Evolutionary conservation across 2,329 filamentous ascomycete species (phyloP), one percentile per base, ranked within the genome.

Genomic region (Epichloe bromicola): DNA sequence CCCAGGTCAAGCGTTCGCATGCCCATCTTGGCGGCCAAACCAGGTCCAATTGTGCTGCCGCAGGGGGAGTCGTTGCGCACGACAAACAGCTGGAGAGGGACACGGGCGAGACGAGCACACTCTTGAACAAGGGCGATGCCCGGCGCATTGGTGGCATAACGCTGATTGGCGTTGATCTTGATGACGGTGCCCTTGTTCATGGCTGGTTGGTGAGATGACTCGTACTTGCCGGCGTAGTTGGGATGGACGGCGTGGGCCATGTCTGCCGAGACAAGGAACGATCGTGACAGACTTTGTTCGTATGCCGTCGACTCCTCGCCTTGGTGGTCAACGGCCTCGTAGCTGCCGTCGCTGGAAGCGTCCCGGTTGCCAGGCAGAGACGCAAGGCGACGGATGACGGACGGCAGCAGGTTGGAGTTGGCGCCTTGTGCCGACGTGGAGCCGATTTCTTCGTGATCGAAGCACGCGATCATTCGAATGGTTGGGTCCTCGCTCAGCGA

Each of bases 221-320:
- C 93, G 70, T 97, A 95, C 70, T 97, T 97, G 59, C 72, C 81
- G 4, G 83, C 77, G 66, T 96, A 98, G 73, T 98, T 98, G 52
- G 93, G 93, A 68, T 98, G 88, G 14, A 98, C 83, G 5, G 86
- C 86, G 72, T 98, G 93, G 1, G 93, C 90, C 93, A 98, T 97
- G 66, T 98, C 93, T 49, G 93, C 93, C 5, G 88, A 95, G 56
- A 98, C 77, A 53, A 98, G 81, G 76, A 98, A 96, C 2, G 89
- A 96, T 30, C 85, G 86, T 5, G 89, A 80, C 49, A 95, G 77
- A 2, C 88, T 93, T 73, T 97, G 91, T 70, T 98, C 93, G 65
- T 89, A 96, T 36, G 89, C 88, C 2, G 90, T 95, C 6, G 81
- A 72, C 14, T 84, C 70, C 57, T 86, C 82, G 20, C 72, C 70